Evolutionary conservation across 1,139 yeast species (phyloP).

Genomic region (Debaryomycetaceae sp.): DNA sequence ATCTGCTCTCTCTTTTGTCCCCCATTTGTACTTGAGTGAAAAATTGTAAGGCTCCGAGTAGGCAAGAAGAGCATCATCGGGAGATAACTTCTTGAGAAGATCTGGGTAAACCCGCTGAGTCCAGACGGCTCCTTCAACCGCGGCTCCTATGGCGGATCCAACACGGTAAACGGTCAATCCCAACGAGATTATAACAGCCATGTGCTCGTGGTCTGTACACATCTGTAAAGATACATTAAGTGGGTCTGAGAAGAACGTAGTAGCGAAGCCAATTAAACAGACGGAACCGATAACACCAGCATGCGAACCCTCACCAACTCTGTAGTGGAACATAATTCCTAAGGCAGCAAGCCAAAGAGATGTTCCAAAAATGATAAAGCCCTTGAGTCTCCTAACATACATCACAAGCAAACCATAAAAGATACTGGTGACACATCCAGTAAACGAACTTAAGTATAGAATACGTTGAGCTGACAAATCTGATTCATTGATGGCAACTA

Average conservation of each 20-base stretch:
- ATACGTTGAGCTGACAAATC: constrained; percentile 35
- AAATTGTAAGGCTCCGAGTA: constrained; percentile 28
- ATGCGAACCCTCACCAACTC: constrained; percentile 26
- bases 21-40: constrained; percentile 27
- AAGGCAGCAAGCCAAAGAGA: constrained; percentile 34
- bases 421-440: constrained; percentile 29
- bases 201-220: constrained; percentile 35
- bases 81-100: constrained; percentile 16
- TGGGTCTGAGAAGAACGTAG: constrained; percentile 35
- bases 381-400: constrained; percentile 6
- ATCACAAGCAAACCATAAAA: constrained; percentile 33
- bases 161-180: constrained; percentile 32
- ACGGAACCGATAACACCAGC: constrained; percentile 35
- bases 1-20: constrained; percentile 27
- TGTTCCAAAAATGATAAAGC: constrained; percentile 21
- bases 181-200: constrained; percentile 34
- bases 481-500: constrained; percentile 32
- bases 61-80: too few species aligned
- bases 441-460: constrained; percentile 29
- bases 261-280: constrained; percentile 34
- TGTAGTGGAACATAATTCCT: constrained; percentile 32
- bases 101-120: constrained; percentile 23
- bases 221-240: constrained; percentile 31
- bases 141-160: constrained; percentile 34
- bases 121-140: constrained; percentile 42